Percentiles rank a stretch among this genome's conserved stretches.
phyloP scores from a whole-genome alignment of 352 stramenopile species.

The Phytopythium chamaehyphon region DNA sequence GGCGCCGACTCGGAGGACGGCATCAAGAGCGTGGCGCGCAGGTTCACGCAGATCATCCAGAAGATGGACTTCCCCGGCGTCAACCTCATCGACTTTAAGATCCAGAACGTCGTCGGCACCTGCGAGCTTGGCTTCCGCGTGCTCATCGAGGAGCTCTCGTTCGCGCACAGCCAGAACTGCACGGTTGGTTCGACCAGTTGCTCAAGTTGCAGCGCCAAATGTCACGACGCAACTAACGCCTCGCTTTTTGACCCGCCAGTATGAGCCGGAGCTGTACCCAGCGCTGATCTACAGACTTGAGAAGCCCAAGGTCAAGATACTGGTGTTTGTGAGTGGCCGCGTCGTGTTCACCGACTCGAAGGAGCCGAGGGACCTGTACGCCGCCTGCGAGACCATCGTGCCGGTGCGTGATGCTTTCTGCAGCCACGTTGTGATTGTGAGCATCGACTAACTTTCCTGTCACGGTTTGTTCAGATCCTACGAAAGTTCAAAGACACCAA shows the following conservation, averaged over 20 bases:
- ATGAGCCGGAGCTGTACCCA: constrained; percentile 99
- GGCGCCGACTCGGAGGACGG: constrained; percentile 65
- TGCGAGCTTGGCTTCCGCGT: constrained; percentile 73
- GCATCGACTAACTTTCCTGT: neutral
- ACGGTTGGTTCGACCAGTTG: constrained; percentile 29
- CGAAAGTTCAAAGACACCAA: constrained; percentile 53
- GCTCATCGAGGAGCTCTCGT: constrained; percentile 76
- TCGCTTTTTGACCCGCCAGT: constrained; percentile 40
- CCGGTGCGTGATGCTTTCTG: constrained; percentile 31
- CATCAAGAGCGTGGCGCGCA: constrained; percentile 71
- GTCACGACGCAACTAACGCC: no score
- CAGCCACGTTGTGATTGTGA: neutral
- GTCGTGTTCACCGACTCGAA: constrained; percentile 97
- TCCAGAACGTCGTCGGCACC: constrained; percentile 79
- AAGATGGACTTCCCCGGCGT: constrained; percentile 83
- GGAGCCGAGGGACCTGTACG: constrained; percentile 65
- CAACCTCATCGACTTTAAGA: constrained; percentile 87
- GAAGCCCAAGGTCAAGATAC: constrained; percentile 95
- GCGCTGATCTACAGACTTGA: constrained; percentile 98
- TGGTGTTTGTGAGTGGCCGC: constrained; percentile 99
- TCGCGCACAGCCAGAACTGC: constrained; percentile 68
- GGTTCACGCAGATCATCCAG: constrained; percentile 83
- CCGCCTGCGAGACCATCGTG: constrained; percentile 81
- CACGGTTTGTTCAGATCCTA: constrained; percentile 56
- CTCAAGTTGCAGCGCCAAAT: no score